phyloP scores from a whole-genome alignment of 768 basidiomycete species.

The Kwoniella pini region DNA sequence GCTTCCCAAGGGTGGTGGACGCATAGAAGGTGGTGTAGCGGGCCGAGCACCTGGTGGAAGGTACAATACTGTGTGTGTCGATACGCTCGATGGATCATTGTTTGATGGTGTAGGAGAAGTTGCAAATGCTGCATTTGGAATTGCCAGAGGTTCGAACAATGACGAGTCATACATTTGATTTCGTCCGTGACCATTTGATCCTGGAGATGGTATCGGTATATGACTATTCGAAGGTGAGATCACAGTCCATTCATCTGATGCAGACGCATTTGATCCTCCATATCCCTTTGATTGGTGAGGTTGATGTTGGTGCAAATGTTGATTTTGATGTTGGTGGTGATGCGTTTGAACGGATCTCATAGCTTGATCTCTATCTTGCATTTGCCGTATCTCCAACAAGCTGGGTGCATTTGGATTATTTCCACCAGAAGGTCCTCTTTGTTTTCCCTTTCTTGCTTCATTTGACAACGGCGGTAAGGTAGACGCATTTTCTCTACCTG shows the following conservation, averaged over 20 bases:
- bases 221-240: conserved; percentile 1
- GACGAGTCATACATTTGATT: conserved; percentile 7
- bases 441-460: conserved; percentile 22
- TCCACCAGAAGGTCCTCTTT: conserved; percentile 9
- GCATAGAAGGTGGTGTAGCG: conserved; percentile 37
- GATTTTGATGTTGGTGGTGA: conserved; percentile 11
- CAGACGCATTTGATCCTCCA: neutral
- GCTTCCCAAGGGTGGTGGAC: conserved; percentile 12
- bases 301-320: conserved; percentile 13
- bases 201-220: conserved; percentile 3
- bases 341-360: conserved; percentile 10
- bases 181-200: neutral
- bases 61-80: conserved; percentile 27
- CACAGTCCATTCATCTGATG: conserved; percentile 10
- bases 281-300: conserved; percentile 5
- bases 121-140: conserved; percentile 19
- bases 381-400: conserved; percentile 33
- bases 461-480: conserved; percentile 3
- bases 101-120: neutral
- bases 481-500: conserved; percentile 24
- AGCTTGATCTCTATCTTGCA: conserved; percentile 24
- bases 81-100: conserved; percentile 14
- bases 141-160: conserved; percentile 12
- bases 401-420: conserved; percentile 19
- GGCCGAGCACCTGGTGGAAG: conserved; percentile 47